Evolutionary conservation across 768 basidiomycete genomes (phyloP), one percentile per base, ranked within the genome.

Genomic region (Tylopilus rubrobrunneus): DNA sequence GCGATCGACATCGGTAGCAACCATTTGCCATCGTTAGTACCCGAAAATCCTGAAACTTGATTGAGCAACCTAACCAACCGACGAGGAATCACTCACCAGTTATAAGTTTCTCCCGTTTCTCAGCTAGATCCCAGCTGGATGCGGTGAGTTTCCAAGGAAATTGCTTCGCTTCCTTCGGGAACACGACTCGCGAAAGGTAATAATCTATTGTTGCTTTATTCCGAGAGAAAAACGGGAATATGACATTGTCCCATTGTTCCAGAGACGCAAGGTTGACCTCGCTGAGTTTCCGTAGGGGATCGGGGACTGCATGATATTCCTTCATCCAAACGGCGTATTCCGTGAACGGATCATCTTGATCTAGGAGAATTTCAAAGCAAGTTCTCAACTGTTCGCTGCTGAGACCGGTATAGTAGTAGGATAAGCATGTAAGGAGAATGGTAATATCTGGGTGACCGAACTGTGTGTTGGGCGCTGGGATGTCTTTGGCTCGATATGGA

Each of bases 11-110:
- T 55, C 1, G 74, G 74, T 5, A 73, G 49, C 15, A 66, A 58
- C 51, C 78, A 78, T 17, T 60, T 68, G 0, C 59, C 56, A 34
- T 74, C 73, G 11, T 73, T 71, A 0, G 74, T 75, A 0, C 74
- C 74, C 19, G 73, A 75, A 55, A 76, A 76, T 7, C 74, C 74
- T 54, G 57, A 29, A 31, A 3, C 0, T 0, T 27, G 15, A 1
- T 10, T 45, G 0, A 55, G 33, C 6, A 34, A 34, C 27, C 31
- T 8, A 31, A 31, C 7, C 2, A 11, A 31, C 7, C 7, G 17
- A 9, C 21, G 12, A 23, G 14, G 8, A 7, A 1, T 15, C 21
- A 15, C 41, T 60, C 44, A 49, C 51, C 59, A 0, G 63, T 64
- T 5, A 48, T 47, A 1, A 58, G 33, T 12, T 53, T 53, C 1